phyloP scores from a whole-genome alignment of 176 grass and related monocot species.

The Hsuehochloa calcarea region DNA sequence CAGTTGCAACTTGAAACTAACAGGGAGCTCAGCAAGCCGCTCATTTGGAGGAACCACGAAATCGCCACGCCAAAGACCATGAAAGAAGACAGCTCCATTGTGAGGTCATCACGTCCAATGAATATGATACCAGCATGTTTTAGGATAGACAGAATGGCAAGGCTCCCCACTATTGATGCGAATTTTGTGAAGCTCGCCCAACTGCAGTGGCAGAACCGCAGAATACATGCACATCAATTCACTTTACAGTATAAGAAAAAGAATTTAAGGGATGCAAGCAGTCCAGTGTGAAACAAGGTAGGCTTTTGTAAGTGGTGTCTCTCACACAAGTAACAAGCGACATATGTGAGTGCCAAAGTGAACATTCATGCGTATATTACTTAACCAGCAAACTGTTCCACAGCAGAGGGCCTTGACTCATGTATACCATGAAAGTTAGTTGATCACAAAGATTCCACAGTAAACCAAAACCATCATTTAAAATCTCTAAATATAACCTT shows the following conservation, averaged over 20 bases:
- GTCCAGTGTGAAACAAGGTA: not conserved
- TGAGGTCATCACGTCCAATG: conserved; percentile 76
- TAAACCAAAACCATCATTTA: not conserved
- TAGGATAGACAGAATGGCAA: conserved; percentile 64
- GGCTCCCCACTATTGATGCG: conserved; percentile 76
- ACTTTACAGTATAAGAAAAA: not conserved
- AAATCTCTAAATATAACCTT: not conserved
- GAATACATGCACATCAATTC: not conserved
- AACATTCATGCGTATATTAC: not conserved
- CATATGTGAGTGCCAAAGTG: not conserved
- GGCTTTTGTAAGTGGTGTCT: not conserved
- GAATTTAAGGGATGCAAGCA: not conserved
- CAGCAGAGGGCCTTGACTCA: not conserved
- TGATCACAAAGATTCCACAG: not conserved
- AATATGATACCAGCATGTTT: not conserved
- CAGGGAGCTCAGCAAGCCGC: not conserved
- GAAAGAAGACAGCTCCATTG: conserved; percentile 93
- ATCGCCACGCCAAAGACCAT: conserved; percentile 65
- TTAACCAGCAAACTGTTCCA: not conserved
- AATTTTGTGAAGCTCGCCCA: conserved; percentile 46
- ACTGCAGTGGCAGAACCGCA: conserved; percentile 12
- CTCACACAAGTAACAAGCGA: not conserved
- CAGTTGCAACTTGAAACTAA: no score
- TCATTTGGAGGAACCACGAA: conserved; percentile 64
- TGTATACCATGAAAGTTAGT: not conserved